Conservation (phyloP, 352 stramenopile species). For the Globisporangium nagaii region DNA sequence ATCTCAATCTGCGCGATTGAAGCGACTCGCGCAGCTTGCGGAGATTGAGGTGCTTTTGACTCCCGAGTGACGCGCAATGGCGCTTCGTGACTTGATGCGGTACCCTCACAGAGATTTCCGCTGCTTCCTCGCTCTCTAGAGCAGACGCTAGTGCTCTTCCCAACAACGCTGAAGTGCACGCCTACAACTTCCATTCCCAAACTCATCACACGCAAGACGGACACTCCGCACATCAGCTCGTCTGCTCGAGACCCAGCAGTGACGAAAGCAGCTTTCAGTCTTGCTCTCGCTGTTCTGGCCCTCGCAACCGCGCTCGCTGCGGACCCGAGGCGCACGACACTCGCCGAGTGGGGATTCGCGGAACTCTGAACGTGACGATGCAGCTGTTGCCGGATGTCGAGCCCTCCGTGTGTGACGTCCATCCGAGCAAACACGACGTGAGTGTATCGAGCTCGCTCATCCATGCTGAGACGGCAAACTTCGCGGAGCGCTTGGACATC, state of each 20-base stretch:
- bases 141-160: no score
- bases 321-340: no score
- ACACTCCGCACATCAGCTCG: background rate
- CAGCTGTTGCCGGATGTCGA: no score
- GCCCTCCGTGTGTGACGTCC: no score
- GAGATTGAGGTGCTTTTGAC: no score
- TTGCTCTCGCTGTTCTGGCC: slow-evolving; percentile 8
- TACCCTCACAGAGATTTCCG: background rate
- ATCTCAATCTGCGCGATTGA: no score
- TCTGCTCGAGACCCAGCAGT: background rate
- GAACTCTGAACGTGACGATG: no score
- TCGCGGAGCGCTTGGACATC: no score
- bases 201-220: background rate
- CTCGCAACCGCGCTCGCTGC: slow-evolving; percentile 7
- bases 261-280: slow-evolving; percentile 20
- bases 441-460: no score
- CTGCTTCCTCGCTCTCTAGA: background rate
- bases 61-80: background rate
- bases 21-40: background rate
- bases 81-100: background rate
- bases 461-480: no score
- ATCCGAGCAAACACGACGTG: no score
- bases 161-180: background rate
- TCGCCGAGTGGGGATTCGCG: no score
- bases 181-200: background rate